Base-by-base conservation (phyloP, 495 filamentous ascomycete species). In the Astrocystis sublimbata region DNA sequence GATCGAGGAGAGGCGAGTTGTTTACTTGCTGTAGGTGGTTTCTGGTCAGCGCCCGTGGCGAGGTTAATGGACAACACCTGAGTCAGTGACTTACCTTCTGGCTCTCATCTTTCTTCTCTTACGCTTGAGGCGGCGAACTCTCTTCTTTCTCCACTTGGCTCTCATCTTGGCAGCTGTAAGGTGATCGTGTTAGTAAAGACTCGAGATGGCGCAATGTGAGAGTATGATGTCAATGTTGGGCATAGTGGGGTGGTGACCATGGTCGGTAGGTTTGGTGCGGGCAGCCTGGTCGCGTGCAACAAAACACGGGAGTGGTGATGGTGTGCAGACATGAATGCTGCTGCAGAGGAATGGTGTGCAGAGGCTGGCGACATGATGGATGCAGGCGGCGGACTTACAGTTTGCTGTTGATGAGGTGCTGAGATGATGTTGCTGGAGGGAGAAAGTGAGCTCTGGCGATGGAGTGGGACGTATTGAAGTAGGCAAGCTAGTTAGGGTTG, bases 131-230 rank as follows among this genome's bases (percentile, higher is more conserved):
- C 93, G 88, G 67, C 93, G 89, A 83, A 96, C 92, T 76, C 93
- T 85, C 92, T 97, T 97, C 90, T 97, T 97, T 86, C 92, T 92
- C 92, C 92, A 97, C 85, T 97, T 97, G 72, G 91, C 91, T 92
- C 92, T 92, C 92, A 97, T 96, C 87, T 86, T 93, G 86, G 82
- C 70, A 62, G 67, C 70, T 73, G 23, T 15, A 60, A 71, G 67
- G 61, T n/a, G n/a, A n/a, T n/a, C n/a, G n/a, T n/a, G n/a, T n/a
- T n/a, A n/a, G n/a, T n/a, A n/a, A n/a, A 61, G 70, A 60, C 68
- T 38, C 2, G 13, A 58, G 52, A 68, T 62, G 71, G 65, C 56
- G 61, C 23, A 4, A 9, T 36, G 4, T 49, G 15, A 10, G 13
- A 19, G 56, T 41, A 42, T 61, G 59, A 61, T 55, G 50, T 54